Conservation (phyloP, 139 green algal species). For the Coelastrella sp. region DNA sequence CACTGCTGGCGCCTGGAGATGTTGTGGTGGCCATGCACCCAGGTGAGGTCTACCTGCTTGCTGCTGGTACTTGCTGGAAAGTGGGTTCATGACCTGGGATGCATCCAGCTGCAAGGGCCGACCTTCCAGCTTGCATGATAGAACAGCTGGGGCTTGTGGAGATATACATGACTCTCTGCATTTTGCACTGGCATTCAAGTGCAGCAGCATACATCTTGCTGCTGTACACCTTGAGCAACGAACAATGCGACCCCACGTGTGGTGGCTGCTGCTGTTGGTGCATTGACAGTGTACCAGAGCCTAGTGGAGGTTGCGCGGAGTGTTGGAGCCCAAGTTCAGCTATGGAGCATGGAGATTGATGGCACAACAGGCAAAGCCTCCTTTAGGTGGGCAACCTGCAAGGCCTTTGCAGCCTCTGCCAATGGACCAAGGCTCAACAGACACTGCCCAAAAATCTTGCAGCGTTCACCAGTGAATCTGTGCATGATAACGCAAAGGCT, state of each 20-base stretch:
- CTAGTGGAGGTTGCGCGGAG: slow-evolving; percentile 23
- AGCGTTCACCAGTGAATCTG: not conserved
- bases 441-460: not conserved
- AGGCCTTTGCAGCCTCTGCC: not conserved
- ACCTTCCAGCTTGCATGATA: no score
- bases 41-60: not conserved
- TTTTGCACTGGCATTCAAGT: no score
- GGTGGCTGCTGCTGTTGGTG: not conserved
- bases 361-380: not conserved
- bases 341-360: slow-evolving; percentile 41
- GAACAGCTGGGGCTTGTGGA: no score
- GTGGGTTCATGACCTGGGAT: no score
- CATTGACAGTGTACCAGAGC: slow-evolving; percentile 45
- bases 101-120: no score
- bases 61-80: no score
- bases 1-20: slow-evolving; percentile 59
- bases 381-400: not conserved
- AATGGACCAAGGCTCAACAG: not conserved
- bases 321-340: slow-evolving; percentile 20
- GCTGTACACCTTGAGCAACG: no score
- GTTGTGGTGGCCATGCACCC: slow-evolving; percentile 49
- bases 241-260: no score
- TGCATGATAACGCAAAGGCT: no score
- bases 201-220: no score
- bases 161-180: no score